Evolutionary conservation across 495 filamentous ascomycete genomes (phyloP), one percentile per base, ranked within the genome.

Genomic region (Penicillium angulare): DNA sequence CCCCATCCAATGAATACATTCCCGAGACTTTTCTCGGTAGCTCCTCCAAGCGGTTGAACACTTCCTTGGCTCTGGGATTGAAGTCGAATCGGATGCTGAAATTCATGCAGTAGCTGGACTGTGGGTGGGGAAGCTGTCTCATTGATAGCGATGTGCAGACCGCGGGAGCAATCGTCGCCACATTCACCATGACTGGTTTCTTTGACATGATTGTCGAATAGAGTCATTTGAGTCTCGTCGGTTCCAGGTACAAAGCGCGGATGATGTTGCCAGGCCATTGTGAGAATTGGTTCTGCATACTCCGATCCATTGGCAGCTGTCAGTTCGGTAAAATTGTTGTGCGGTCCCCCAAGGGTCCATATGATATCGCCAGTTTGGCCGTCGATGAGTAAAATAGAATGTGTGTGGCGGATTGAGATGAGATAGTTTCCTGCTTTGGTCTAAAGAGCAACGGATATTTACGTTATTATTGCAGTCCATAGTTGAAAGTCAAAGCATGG

Each of bases 371-470:
- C 77, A 21, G 71, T 67, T n/a, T 63, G 69, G 12, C 75, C 77
- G 38, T 75, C 72, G 48, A 82, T 72, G 32, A 75, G 74, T 54
- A 69, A 69, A 27, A 82, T 66, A 29, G 73, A 64, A 53, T 68
- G 68, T 12, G 67, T 67, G 49, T 79, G 70, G 12, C 79, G 75
- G n/a, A 71, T 70, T 0, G 77, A 80, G 34, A 82, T 70, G 12
- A 82, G 59, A 50, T 78, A 82, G 56, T 78, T 73, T n/a, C 77
- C 75, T 5, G 55, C 54, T 48, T 55, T 27, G 23, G 55, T 49
- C 47, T 49, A 16, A 27, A 38, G 29, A 3, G n/a, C n/a, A n/a
- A n/a, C n/a, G n/a, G n/a, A n/a, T n/a, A n/a, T n/a, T n/a, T n/a
- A n/a, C n/a, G n/a, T n/a, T n/a, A n/a, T n/a, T n/a, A n/a, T n/a